Conservation (phyloP, 495 filamentous ascomycete genomes). For the Saxispiralis lemnorum region DNA sequence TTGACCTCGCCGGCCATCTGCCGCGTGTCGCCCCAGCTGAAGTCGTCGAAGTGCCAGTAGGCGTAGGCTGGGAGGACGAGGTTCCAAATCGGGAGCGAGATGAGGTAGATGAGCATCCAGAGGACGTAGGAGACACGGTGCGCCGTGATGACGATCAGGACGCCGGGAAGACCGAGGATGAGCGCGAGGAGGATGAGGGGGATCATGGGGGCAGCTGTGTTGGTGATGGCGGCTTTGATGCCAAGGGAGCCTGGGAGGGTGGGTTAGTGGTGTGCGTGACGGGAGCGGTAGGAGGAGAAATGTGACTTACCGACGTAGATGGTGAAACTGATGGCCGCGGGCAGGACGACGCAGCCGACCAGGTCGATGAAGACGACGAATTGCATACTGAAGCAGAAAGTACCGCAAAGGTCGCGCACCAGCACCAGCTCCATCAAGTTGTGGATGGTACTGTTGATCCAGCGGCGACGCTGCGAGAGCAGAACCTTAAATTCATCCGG, state of each 20-base stretch:
- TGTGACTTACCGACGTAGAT: constrained; percentile 68
- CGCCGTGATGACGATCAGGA: constrained; percentile 90
- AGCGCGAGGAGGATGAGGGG: constrained; percentile 78
- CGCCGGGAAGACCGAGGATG: constrained; percentile 82
- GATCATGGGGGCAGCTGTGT: constrained; percentile 50
- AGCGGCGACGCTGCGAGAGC: constrained; percentile 81
- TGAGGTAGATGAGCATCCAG: constrained; percentile 93
- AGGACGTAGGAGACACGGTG: constrained; percentile 81
- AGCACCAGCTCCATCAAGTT: constrained; percentile 95
- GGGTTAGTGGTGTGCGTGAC: background rate
- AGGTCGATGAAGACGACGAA: constrained; percentile 95
- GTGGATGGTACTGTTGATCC: constrained; percentile 99
- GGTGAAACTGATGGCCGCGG: constrained; percentile 90
- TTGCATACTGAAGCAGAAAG: constrained; percentile 99
- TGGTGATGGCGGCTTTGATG: constrained; percentile 50
- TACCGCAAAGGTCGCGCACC: constrained; percentile 90
- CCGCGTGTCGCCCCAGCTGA: constrained; percentile 96
- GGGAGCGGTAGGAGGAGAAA: background rate
- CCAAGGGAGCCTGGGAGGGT: constrained; percentile 54
- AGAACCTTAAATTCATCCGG: constrained; percentile 86
- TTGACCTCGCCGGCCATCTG: constrained; percentile 89
- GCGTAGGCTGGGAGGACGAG: constrained; percentile 87
- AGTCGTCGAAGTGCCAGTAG: constrained; percentile 99
- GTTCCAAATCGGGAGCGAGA: constrained; percentile 94
- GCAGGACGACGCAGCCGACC: constrained; percentile 82